Percentiles rank a stretch among this genome's conserved stretches.
Conservation (phyloP, 768 basidiomycete genomes). For the Trametes elegans region DNA sequence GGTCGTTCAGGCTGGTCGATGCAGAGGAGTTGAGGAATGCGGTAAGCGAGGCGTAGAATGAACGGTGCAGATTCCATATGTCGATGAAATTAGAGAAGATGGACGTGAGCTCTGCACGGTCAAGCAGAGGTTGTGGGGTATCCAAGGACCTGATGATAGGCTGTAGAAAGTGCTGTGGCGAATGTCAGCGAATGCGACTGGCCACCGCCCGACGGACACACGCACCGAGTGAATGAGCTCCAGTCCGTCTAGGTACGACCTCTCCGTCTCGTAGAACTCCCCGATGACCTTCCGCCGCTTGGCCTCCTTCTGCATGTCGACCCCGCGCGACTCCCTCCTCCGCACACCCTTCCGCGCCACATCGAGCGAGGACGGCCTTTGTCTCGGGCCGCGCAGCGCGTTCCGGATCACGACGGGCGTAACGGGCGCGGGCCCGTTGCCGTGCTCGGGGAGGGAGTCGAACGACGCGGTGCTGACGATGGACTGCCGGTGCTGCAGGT, state of each 20-base stretch:
- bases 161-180: constrained; percentile 71
- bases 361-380: constrained; percentile 39
- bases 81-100: constrained; percentile 89
- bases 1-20: constrained; percentile 19
- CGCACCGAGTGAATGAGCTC: constrained; percentile 79
- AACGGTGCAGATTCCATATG: constrained; percentile 85
- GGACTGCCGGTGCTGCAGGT: constrained; percentile 56
- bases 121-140: constrained; percentile 62
- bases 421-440: constrained; percentile 26
- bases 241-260: constrained; percentile 75
- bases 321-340: constrained; percentile 39
- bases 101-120: constrained; percentile 63
- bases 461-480: constrained; percentile 71
- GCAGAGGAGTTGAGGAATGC: constrained; percentile 37
- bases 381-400: constrained; percentile 26
- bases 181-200: constrained; percentile 2
- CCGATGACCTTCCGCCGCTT: constrained; percentile 71
- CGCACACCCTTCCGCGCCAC: constrained; percentile 38
- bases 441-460: constrained; percentile 65
- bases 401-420: constrained; percentile 37
- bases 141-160: constrained; percentile 79
- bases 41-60: constrained; percentile 64
- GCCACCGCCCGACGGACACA: constrained; percentile 8
- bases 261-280: constrained; percentile 82
- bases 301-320: constrained; percentile 46